Evolutionary conservation across 768 basidiomycete species (phyloP).

Genomic region (Lentinula aciculospora): DNA sequence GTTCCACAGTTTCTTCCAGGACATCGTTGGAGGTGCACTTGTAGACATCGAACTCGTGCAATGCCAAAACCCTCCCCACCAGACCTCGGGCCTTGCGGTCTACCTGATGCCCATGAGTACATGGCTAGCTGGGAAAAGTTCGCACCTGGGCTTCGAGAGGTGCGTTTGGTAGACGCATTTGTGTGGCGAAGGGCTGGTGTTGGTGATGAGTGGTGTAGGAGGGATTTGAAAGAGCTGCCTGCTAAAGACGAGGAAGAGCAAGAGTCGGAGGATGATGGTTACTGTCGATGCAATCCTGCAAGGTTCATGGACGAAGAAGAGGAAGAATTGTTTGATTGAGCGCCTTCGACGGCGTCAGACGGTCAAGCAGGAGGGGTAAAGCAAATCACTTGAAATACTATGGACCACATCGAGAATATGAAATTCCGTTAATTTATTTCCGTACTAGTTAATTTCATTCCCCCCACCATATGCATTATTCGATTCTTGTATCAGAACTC

Average conservation of each 20-base stretch:
- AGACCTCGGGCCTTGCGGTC: background rate
- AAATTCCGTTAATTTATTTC: too few species aligned
- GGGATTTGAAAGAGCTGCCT: slow-evolving; percentile 4
- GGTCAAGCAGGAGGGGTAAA: too few species aligned
- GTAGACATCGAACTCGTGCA: background rate
- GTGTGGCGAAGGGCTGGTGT: slow-evolving; percentile 32
- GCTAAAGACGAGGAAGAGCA: slow-evolving; percentile 1
- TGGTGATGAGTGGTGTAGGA: slow-evolving; percentile 29
- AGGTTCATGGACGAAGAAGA: background rate
- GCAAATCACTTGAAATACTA: too few species aligned
- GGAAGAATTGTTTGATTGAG: background rate
- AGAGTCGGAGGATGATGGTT: background rate
- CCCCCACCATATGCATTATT: too few species aligned
- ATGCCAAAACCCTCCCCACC: background rate
- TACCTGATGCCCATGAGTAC: slow-evolving; percentile 17
- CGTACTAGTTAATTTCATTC: too few species aligned
- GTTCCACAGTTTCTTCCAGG: background rate
- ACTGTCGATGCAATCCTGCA: background rate
- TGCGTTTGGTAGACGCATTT: slow-evolving; percentile 34
- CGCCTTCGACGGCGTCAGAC: background rate
- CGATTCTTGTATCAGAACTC: too few species aligned
- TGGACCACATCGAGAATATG: too few species aligned
- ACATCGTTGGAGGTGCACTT: background rate
- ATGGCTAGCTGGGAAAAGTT: slow-evolving; percentile 39
- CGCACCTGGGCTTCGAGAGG: slow-evolving; percentile 30